Percentiles rank a stretch among this genome's conserved stretches.
Evolutionary conservation across 768 basidiomycete genomes (phyloP).

Genomic region (Dictyophora rubrovolvata): DNA sequence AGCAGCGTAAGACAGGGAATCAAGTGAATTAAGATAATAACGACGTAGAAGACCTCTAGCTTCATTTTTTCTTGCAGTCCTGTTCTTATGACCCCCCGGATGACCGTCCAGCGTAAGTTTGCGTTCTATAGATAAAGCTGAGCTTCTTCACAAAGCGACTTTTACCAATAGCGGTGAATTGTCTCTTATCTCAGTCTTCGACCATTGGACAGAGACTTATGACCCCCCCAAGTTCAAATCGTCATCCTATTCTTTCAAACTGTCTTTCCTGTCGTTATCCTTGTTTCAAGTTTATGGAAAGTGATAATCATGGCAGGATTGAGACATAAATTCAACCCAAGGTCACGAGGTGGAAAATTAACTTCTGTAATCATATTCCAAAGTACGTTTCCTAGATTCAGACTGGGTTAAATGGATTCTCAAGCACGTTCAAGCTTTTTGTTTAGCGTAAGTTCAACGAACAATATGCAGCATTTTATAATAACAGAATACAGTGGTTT

Average conservation of each 20-base stretch:
- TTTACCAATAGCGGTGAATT: not conserved
- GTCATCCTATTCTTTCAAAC: not conserved
- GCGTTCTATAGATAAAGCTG: not conserved
- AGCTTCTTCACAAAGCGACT: not conserved
- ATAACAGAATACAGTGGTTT: too few species aligned
- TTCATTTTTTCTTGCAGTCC: not conserved
- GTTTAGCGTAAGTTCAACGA: not conserved
- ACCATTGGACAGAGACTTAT: not conserved
- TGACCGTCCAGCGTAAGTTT: constrained; percentile 1
- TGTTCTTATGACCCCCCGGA: constrained; percentile 6
- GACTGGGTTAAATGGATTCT: not conserved
- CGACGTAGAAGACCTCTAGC: not conserved
- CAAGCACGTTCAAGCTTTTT: not conserved
- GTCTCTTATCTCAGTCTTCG: too few species aligned
- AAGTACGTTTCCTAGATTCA: not conserved
- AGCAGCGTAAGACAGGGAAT: not conserved
- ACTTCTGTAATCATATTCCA: constrained; percentile 2
- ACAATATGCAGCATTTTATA: not conserved
- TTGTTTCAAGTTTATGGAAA: constrained; percentile 1
- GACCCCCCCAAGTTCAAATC: not conserved
- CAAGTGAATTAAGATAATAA: too few species aligned
- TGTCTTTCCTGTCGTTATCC: not conserved
- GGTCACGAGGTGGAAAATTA: not conserved
- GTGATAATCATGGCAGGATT: not conserved
- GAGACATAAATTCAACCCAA: not conserved